Percentiles rank a stretch among this genome's conserved stretches.
phyloP scores from a whole-genome alignment of 83 land plant species.

The Picea abies region DNA sequence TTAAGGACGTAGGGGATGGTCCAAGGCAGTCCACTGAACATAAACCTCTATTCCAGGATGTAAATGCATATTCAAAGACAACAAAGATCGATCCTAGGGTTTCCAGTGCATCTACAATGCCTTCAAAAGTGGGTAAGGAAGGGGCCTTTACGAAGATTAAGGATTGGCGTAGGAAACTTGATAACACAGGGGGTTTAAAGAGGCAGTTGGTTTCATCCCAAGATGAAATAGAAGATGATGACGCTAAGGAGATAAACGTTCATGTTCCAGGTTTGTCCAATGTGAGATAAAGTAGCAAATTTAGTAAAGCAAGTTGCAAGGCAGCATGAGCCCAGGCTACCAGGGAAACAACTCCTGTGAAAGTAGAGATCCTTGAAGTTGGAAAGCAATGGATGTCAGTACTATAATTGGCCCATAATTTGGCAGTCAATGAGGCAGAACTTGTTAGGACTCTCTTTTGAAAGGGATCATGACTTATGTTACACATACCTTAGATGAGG shows the following conservation, averaged over 20 bases:
- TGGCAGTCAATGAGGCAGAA: no score
- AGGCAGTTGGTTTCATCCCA: conserved; percentile 42
- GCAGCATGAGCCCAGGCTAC: conserved; percentile 87
- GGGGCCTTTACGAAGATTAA: conserved; percentile 38
- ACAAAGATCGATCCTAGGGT: conserved; percentile 46
- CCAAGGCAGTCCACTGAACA: conserved; percentile 31
- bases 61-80: conserved; percentile 50
- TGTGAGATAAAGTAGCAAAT: conserved; percentile 80
- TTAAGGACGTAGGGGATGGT: conserved; percentile 13
- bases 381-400: conserved; percentile 80
- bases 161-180: conserved; percentile 68
- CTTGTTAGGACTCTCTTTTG: no score
- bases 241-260: conserved; percentile 49
- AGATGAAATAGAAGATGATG: conserved; percentile 43
- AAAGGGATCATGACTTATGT: no score
- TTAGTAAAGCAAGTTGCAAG: conserved; percentile 83
- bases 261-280: conserved; percentile 45
- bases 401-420: conserved; percentile 61
- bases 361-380: conserved; percentile 93
- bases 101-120: conserved; percentile 52
- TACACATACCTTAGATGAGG: conserved; percentile 74
- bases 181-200: conserved; percentile 35
- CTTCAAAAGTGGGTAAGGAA: conserved; percentile 51
- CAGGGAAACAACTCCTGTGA: conserved; percentile 84
- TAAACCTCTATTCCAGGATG: conserved; percentile 28